These are phyloP conservation scores for Lactifluus rugatus DNA, from an alignment of 768 basidiomycete genomes.

Conservation along the genomic window DNA sequence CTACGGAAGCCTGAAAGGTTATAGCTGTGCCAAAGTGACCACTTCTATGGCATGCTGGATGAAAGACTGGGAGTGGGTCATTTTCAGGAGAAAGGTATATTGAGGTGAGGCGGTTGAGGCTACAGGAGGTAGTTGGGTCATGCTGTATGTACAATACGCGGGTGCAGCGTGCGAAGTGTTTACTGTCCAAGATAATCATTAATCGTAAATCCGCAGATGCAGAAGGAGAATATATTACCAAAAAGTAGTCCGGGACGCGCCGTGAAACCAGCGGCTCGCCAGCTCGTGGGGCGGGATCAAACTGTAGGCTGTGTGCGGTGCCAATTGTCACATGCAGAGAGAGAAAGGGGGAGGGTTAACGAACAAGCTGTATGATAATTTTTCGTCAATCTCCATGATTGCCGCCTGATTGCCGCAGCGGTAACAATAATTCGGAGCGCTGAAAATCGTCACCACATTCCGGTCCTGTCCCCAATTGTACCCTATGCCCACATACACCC, in stretches of 20 bases:
- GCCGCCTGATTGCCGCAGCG: constrained; percentile 99
- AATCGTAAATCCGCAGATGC: neutral
- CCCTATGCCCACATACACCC: constrained; percentile 31
- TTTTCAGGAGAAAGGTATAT: constrained; percentile 19
- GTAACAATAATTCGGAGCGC: constrained; percentile 99
- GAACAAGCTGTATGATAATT: constrained; percentile 87
- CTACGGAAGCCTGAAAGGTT: neutral
- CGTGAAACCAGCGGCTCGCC: constrained; percentile 97
- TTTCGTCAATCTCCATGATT: constrained; percentile 99
- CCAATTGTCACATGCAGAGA: neutral
- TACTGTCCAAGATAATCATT: constrained; percentile 4
- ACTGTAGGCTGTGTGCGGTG: constrained; percentile 71
- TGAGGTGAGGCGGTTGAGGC: constrained; percentile 12
- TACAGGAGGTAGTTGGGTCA: constrained; percentile 18
- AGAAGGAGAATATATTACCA: constrained; percentile 40
- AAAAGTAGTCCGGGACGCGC: constrained; percentile 90
- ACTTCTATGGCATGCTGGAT: neutral
- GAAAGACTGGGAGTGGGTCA: neutral
- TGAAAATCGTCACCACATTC: constrained; percentile 99
- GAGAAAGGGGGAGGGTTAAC: constrained; percentile 26
- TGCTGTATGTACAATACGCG: constrained; percentile 22
- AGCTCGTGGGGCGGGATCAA: constrained; percentile 97
- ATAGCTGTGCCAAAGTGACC: neutral
- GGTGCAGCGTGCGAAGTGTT: constrained; percentile 8
- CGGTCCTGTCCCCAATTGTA: constrained; percentile 99